Evolutionary conservation across 2,329 filamentous ascomycete species (phyloP), one percentile per base, ranked within the genome.

Genomic region (Hypoxylon sp.): DNA sequence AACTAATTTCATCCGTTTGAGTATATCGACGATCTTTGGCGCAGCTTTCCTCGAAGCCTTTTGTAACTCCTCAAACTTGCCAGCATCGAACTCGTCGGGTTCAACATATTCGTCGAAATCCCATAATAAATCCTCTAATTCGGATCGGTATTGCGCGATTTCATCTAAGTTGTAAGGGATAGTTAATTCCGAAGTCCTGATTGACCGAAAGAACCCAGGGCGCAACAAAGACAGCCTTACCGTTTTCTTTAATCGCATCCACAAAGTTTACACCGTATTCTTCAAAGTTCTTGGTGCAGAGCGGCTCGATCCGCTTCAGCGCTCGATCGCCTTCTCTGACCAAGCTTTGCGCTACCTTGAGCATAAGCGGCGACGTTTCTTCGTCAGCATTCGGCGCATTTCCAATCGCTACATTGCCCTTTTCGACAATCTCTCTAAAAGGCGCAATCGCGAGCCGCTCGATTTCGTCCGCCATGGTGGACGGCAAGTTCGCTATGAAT

Each of bases 101-200:
- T 86, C 83, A 66, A 84, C 76, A 68, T 80, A 87, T 58, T 88
- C 86, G 60, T 89, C 86, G 70, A 89, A 87, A 56, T 85, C 86
- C 82, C 85, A 89, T 5, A 88, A 76, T 23, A 87, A 72, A 50
- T 85, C 81, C 63, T 81, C 83, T 43, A 89, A 78, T 60, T 83
- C 80, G 17, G 79, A 78, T 49, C 85, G 80, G 63, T 81, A 83
- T 48, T 80, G 76, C 58, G 83, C 81, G 57, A 89, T 85, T 34
- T 83, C 83, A 60, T 84, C 86, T 87, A 67, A 13, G 17, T 9
- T 34, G 32, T 46, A 50, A 21, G 28, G 17, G 14, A 36, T 63
- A 46, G 69, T 62, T 46, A 71, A 68, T 36, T 66, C 28, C 48
- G 14, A 32, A 51, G 28, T 53, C 57, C 60, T 45, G 48, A 62